These are phyloP conservation scores for Podochytrium sp. DNA, from an alignment of 192 early-diverging fungal genomes.

Conservation along the genomic window DNA sequence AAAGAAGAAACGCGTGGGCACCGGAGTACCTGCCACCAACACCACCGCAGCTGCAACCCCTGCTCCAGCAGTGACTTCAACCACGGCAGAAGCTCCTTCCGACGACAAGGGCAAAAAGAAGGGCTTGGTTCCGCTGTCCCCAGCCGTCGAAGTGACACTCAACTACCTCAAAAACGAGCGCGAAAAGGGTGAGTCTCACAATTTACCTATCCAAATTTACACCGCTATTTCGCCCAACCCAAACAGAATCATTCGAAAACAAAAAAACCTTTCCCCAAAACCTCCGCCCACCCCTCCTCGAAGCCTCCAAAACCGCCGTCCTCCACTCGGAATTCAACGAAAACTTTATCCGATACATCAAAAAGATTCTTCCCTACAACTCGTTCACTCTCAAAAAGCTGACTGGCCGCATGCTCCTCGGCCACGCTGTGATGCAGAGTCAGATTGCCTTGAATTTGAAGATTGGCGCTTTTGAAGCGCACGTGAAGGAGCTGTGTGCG, in stretches of 20 bases:
- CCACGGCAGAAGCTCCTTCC: not conserved
- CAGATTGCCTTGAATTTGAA: constrained; percentile 15
- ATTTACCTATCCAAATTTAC: not conserved
- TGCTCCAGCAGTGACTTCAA: not conserved
- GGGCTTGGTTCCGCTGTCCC: constrained; percentile 1
- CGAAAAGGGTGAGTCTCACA: constrained; percentile 26
- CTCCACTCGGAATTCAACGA: constrained; percentile 17
- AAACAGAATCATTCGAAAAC: constrained; percentile 31
- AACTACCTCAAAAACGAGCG: constrained; percentile 23
- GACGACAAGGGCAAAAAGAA: not conserved
- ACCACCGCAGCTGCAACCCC: not conserved
- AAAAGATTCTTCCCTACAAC: constrained; percentile 33
- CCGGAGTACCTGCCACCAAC: not conserved
- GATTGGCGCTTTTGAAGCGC: constrained; percentile 13
- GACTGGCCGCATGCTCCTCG: constrained; percentile 17
- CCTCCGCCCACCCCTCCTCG: constrained; percentile 17
- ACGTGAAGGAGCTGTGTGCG: constrained; percentile 5
- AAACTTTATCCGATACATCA: constrained; percentile 30
- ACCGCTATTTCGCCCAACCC: not conserved
- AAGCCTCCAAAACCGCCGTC: constrained; percentile 13
- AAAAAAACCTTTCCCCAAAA: constrained; percentile 29
- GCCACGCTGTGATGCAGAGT: constrained; percentile 10
- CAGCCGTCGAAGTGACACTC: constrained; percentile 12
- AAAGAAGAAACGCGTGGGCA: not conserved
- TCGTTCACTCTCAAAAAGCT: constrained; percentile 28